These are phyloP conservation scores for Hortiboletus campestris DNA, from an alignment of 768 basidiomycete species.

Conservation along the genomic window DNA sequence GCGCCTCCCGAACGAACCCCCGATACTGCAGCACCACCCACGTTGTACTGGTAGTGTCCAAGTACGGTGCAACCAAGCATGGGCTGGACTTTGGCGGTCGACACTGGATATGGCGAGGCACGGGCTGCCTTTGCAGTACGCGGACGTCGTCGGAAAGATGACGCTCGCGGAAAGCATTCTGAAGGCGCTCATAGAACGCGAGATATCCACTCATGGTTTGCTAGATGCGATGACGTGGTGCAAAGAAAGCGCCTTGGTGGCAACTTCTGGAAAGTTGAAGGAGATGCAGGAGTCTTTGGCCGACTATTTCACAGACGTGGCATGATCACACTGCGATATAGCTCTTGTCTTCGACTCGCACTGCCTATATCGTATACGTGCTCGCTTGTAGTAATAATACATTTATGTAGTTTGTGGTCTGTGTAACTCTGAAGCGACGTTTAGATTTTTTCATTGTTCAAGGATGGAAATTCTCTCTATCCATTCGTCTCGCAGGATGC, in stretches of 20 bases:
- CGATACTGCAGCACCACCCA: constrained; percentile 40
- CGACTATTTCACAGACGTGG: constrained; percentile 46
- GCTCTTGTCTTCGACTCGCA: neutral
- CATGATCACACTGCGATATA: constrained; percentile 11
- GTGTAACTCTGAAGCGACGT: constrained; percentile 12
- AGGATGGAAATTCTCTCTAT: constrained; percentile 19
- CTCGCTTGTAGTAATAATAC: constrained; percentile 12
- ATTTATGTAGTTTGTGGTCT: neutral
- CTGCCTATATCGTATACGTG: constrained; percentile 9
- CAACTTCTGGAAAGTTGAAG: constrained; percentile 42
- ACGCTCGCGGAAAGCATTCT: constrained; percentile 49
- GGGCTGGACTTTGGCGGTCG: constrained; percentile 45
- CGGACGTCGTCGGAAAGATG: constrained; percentile 45
- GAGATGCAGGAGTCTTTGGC: constrained; percentile 47
- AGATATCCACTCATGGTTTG: constrained; percentile 39
- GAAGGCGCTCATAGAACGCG: constrained; percentile 44
- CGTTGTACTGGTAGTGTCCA: constrained; percentile 39
- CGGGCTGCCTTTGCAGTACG: constrained; percentile 39
- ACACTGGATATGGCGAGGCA: constrained; percentile 40
- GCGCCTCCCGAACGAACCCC: constrained; percentile 41
- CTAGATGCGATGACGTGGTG: constrained; percentile 46
- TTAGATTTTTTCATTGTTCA: constrained; percentile 21
- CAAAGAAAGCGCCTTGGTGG: constrained; percentile 41
- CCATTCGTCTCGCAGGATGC: constrained; percentile 42
- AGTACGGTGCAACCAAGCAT: constrained; percentile 44